Base-by-base conservation (phyloP, 257 asterid species). In the Sherardia arvensis region DNA sequence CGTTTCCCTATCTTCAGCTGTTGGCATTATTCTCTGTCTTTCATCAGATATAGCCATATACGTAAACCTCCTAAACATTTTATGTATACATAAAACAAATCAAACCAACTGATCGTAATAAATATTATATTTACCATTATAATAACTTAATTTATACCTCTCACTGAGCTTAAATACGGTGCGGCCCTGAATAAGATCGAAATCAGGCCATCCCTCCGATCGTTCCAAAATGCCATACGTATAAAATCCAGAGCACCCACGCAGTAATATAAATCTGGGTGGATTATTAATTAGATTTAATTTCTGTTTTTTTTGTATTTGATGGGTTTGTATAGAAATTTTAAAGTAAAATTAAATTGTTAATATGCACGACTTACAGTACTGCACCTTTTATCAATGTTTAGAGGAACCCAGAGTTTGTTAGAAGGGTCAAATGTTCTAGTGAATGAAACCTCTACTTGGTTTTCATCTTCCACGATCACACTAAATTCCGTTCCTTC, bases 1-100 rank as follows among this genome's bases (percentile, higher is more conserved):
- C 14, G 25, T 78, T 59, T 61, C 60, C 4, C 96, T 79, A 38
- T 91, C 96, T 12, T 67, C 26, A 23, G 71, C 58, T 3, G 94
- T 88, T 25, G 98, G 96, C 98, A 91, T 91, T 20, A 84, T 76
- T 73, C 96, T 80, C 59, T 91, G 98, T 32, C 85, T 69, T 49
- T 81, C 91, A 61, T 91, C 98, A 10, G 95, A 84, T 21, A 88
- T 76, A 3, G 95, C 91, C 98, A 91, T 91, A 76, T 64, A 91
- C 40, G 80, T 72, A 76, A 88, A 91, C 90, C 98, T 91, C 62
- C 60, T 1, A 49, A 17, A 3, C 2, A 2, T 43, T 43, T 43
- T 43, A 38, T 38, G n/a, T 0, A 43, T 12, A 43, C 0, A 11
- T 38, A 10, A 40, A 40, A 1, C 3, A 40, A 40, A 40, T 12